These are phyloP conservation scores for Somion occarium DNA, from an alignment of 1,284 basidiomycete species.

Conservation along the genomic window DNA sequence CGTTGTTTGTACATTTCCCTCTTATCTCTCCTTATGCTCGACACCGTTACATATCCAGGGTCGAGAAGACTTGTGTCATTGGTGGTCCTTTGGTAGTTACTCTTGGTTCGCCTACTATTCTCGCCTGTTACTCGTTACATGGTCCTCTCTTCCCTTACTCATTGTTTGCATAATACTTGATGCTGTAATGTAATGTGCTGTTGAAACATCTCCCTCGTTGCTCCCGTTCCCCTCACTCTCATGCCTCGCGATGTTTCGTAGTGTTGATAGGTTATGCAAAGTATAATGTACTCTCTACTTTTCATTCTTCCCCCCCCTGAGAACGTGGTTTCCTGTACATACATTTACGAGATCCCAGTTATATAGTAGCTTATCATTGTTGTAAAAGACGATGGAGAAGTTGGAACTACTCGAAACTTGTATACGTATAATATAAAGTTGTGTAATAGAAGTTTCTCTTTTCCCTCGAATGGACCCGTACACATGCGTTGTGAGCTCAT, in stretches of 20 bases:
- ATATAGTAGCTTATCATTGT: no score
- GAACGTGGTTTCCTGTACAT: neutral
- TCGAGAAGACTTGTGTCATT: neutral
- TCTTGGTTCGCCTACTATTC: neutral
- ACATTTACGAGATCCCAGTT: neutral
- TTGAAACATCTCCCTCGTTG: neutral
- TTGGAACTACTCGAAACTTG: no score
- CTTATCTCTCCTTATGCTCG: neutral
- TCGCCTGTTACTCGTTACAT: neutral
- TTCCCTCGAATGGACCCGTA: no score
- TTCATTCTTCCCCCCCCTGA: no score
- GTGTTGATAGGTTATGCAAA: neutral
- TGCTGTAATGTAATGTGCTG: neutral
- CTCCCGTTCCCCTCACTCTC: neutral
- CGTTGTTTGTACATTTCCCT: neutral
- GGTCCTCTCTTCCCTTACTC: neutral
- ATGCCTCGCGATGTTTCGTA: neutral
- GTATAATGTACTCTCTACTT: neutral
- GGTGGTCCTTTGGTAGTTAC: neutral
- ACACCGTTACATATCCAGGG: neutral
- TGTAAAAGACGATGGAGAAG: no score
- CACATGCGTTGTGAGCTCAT: no score
- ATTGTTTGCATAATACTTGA: neutral
- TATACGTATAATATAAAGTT: no score
- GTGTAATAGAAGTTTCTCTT: no score